phyloP scores from a whole-genome alignment of 2,329 filamentous ascomycete genomes.

The Arachnomyces sp. region DNA sequence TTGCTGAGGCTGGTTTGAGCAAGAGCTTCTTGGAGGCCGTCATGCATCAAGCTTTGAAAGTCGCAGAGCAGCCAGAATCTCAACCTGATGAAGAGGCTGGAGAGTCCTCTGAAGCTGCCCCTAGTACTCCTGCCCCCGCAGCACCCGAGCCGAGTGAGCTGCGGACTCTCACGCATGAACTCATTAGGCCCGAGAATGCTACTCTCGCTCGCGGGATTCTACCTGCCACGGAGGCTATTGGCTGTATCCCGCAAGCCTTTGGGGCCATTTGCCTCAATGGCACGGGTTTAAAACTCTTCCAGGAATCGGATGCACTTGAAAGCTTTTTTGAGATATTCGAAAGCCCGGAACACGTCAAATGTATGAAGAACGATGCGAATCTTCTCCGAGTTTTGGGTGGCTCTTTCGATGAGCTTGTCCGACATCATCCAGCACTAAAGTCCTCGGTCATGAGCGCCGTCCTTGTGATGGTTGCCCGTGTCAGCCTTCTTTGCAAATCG shows the following conservation, averaged over 20 bases:
- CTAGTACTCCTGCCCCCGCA: constrained; percentile 30
- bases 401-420: constrained; percentile 86
- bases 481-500: constrained; percentile 64
- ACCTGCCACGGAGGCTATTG: constrained; percentile 81
- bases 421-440: constrained; percentile 83
- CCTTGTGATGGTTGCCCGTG: constrained; percentile 77
- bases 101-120: constrained; percentile 24
- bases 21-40: constrained; percentile 78
- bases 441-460: constrained; percentile 75
- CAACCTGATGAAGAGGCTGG: constrained; percentile 15
- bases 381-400: constrained; percentile 68
- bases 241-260: constrained; percentile 76
- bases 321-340: constrained; percentile 96
- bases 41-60: constrained; percentile 42
- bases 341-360: constrained; percentile 78
- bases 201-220: constrained; percentile 64
- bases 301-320: constrained; percentile 71
- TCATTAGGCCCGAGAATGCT: constrained; percentile 23
- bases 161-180: constrained; percentile 15
- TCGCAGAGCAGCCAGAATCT: constrained; percentile 24
- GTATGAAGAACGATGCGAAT: constrained; percentile 66
- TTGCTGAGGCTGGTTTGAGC: constrained; percentile 87
- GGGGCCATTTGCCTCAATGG: constrained; percentile 92
- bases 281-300: constrained; percentile 77
- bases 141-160: constrained; percentile 23